These are phyloP conservation scores for Vicia sativa DNA, from an alignment of 306 rosid genomes.

Conservation along the genomic window DNA sequence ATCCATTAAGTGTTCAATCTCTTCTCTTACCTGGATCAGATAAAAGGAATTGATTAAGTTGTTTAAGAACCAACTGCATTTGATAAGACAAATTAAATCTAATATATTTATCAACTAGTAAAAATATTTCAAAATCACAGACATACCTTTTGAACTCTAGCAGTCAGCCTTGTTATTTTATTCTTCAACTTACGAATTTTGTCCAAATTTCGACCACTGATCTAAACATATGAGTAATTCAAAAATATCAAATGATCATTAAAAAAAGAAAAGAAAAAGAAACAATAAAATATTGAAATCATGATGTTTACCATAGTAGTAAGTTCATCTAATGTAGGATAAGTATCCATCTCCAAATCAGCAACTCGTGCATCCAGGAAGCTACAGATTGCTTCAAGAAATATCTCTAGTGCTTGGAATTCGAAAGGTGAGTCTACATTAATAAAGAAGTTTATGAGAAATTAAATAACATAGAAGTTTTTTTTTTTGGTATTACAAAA, in stretches of 20 bases:
- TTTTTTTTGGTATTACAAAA: too few relatives aligned
- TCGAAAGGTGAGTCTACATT: constrained; percentile 72
- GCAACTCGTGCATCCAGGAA: constrained; percentile 71
- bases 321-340: constrained; percentile 80
- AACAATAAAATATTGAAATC: background rate
- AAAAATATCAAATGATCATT: background rate
- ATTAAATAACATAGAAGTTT: too few relatives aligned
- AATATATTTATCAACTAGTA: too few relatives aligned
- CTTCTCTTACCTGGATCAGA: constrained; percentile 61
- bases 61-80: too few relatives aligned
- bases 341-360: constrained; percentile 67
- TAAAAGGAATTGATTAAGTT: too few relatives aligned
- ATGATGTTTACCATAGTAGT: constrained; percentile 53
- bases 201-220: constrained; percentile 72
- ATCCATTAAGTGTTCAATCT: constrained; percentile 76
- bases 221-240: constrained; percentile 44
- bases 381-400: constrained; percentile 75
- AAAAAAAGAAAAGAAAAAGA: background rate
- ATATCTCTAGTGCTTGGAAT: constrained; percentile 52
- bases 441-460: too few relatives aligned
- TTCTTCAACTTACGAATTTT: constrained; percentile 76
- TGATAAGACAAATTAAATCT: too few relatives aligned
- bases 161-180: constrained; percentile 70
- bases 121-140: too few relatives aligned
- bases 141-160: constrained; percentile 77